These are phyloP conservation scores for Talaromyces pinophilus DNA, from an alignment of 2,329 filamentous ascomycete species.

Conservation along the genomic window DNA sequence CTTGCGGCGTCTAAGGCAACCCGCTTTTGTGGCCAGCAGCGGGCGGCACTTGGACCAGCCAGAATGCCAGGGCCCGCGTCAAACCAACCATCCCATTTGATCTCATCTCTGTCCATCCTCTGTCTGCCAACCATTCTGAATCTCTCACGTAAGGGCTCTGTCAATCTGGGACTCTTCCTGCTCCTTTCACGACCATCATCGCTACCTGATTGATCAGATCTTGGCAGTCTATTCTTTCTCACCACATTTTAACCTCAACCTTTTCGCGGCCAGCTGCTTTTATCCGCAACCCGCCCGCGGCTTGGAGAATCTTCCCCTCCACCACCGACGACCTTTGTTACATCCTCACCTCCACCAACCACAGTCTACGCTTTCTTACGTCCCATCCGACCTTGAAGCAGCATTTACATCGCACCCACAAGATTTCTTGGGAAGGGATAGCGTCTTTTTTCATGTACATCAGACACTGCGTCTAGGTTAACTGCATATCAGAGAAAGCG, in stretches of 20 bases:
- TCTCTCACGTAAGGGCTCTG: neutral
- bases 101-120: slow-evolving; percentile 30
- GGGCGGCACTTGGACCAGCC: slow-evolving; percentile 43
- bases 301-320: slow-evolving; percentile 22
- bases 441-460: slow-evolving; percentile 17
- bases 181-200: neutral
- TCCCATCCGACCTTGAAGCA: neutral
- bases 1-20: slow-evolving; percentile 43
- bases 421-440: neutral
- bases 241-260: neutral
- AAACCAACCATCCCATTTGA: slow-evolving; percentile 29
- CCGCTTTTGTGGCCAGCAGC: slow-evolving; percentile 38
- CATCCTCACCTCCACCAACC: slow-evolving; percentile 7
- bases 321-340: slow-evolving; percentile 20
- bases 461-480: slow-evolving; percentile 13
- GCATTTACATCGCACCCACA: neutral
- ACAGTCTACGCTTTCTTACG: neutral
- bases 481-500: slow-evolving; percentile 21
- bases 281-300: slow-evolving; percentile 21
- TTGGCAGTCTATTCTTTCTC: neutral
- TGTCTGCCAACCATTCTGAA: slow-evolving; percentile 24
- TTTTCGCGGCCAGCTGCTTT: slow-evolving; percentile 16
- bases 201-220: neutral
- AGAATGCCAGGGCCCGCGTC: slow-evolving; percentile 38
- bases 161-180: neutral